These are phyloP conservation scores for Nakaseomyces kungkrabaensis DNA, from an alignment of 1,139 yeast genomes.

Conservation along the genomic window DNA sequence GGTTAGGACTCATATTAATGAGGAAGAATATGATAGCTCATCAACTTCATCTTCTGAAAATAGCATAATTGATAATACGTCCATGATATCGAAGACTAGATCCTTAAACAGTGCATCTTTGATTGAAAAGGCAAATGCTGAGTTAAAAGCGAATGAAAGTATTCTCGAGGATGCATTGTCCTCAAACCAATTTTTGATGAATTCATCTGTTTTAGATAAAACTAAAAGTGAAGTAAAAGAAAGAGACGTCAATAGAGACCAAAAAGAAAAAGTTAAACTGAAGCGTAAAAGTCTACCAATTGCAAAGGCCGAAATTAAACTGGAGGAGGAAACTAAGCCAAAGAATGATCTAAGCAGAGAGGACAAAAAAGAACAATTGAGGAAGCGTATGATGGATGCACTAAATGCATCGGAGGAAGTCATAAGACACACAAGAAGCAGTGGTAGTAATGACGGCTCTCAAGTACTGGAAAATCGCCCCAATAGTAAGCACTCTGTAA, in stretches of 20 bases:
- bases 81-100: neutral
- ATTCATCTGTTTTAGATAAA: neutral
- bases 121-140: neutral
- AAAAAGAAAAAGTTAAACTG: neutral
- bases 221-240: neutral
- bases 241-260: neutral
- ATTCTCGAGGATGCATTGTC: neutral
- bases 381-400: constrained; percentile 2
- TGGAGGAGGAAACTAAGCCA: neutral
- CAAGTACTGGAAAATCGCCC: neutral
- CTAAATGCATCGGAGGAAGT: constrained; percentile 5
- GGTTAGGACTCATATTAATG: neutral
- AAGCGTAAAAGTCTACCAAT: constrained; percentile 1
- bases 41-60: neutral
- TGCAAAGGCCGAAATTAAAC: neutral
- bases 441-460: constrained; percentile 4
- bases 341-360: neutral
- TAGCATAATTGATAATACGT: neutral
- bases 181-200: neutral
- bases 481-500: constrained; percentile 8
- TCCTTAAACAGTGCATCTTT: neutral
- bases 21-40: neutral
- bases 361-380: constrained; percentile 2
- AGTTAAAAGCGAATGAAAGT: neutral
- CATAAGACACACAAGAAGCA: neutral